Evolutionary conservation across 306 rosid species (phyloP).

Genomic region (Prunus mongolica): DNA sequence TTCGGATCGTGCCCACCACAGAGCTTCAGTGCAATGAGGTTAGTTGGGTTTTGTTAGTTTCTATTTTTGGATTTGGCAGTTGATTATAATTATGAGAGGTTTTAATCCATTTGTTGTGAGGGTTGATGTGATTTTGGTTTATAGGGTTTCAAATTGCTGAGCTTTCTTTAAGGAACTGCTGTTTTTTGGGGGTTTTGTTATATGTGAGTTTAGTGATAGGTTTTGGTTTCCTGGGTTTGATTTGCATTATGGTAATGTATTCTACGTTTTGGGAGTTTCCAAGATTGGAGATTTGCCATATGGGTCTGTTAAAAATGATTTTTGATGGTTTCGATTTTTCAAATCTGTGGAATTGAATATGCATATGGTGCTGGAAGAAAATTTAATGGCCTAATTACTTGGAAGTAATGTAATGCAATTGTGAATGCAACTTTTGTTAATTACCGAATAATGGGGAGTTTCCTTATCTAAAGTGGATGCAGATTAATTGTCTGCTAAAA

Average conservation of each 20-base stretch:
- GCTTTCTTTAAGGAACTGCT: neutral
- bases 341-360: slow-evolving; percentile 1
- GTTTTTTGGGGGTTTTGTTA: neutral
- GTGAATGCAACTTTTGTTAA: neutral
- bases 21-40: slow-evolving; percentile 74
- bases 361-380: neutral
- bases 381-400: too few species aligned
- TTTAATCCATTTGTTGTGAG: neutral
- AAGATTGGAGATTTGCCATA: neutral
- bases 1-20: slow-evolving; percentile 40
- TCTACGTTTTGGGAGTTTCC: neutral
- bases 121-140: neutral
- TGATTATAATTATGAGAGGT: neutral
- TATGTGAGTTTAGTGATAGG: neutral
- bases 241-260: neutral
- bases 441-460: neutral
- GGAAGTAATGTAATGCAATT: neutral
- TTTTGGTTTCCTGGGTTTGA: neutral
- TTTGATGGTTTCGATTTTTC: neutral
- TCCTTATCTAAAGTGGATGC: neutral
- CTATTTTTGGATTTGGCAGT: neutral
- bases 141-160: neutral
- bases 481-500: neutral
- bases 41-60: slow-evolving; percentile 14
- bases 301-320: neutral